phyloP scores from a whole-genome alignment of 768 basidiomycete species.

The Tephrocybe sp. region DNA sequence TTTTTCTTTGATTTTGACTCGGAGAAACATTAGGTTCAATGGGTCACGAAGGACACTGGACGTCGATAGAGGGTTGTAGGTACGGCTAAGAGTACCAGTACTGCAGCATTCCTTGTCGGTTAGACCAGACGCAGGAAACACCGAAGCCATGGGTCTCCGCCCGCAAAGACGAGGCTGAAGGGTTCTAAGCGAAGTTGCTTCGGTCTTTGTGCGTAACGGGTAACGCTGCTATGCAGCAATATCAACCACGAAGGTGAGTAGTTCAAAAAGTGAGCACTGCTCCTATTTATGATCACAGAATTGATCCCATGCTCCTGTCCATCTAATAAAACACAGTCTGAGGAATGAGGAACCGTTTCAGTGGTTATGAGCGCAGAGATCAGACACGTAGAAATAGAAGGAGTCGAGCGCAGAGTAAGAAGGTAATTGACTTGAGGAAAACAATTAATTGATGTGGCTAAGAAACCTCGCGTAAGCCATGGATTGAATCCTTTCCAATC shows the following conservation, averaged over 20 bases:
- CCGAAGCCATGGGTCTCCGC: background rate
- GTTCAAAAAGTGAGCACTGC: too few species aligned
- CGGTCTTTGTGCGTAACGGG: background rate
- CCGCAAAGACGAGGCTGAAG: background rate
- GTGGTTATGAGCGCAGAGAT: background rate
- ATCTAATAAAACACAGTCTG: background rate
- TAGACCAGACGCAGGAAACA: background rate
- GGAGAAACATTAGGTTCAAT: background rate
- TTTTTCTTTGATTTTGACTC: background rate
- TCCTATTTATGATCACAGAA: too few species aligned
- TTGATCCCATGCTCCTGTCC: too few species aligned
- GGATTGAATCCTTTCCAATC: slow-evolving; percentile 63
- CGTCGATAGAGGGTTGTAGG: background rate
- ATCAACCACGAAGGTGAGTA: background rate
- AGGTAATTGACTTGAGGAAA: background rate
- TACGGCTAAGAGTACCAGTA: background rate
- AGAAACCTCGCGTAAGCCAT: slow-evolving; percentile 65
- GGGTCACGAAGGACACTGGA: background rate
- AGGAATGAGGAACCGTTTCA: background rate
- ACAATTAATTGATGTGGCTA: slow-evolving; percentile 42
- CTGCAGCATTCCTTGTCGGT: background rate
- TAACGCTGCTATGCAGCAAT: background rate
- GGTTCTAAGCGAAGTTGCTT: background rate
- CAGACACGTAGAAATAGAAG: background rate
- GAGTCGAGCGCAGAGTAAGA: background rate